phyloP scores from a whole-genome alignment of 306 rosid genomes.

The Prunus dulcis region DNA sequence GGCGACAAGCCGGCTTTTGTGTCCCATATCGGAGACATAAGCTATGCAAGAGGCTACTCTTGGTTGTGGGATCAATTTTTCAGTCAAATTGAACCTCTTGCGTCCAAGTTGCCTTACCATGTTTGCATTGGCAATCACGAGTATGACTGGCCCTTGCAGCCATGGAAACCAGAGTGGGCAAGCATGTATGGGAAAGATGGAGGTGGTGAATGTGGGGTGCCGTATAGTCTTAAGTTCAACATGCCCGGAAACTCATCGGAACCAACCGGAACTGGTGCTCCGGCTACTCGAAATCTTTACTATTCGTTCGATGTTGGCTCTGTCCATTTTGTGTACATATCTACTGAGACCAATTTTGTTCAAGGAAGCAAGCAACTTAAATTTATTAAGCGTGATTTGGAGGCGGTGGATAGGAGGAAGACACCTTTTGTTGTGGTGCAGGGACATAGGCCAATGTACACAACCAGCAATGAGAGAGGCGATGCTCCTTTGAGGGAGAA shows the following conservation, averaged over 20 bases:
- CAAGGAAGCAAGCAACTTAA: slow-evolving; percentile 63
- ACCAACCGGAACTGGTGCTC: slow-evolving; percentile 61
- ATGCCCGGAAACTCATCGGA: slow-evolving; percentile 96
- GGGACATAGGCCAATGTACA: slow-evolving; percentile 96
- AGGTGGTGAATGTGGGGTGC: slow-evolving; percentile 97
- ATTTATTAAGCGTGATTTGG: slow-evolving; percentile 76
- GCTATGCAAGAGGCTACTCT: slow-evolving; percentile 89
- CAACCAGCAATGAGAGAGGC: slow-evolving; percentile 67
- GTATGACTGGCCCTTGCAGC: slow-evolving; percentile 86
- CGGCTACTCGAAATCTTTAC: slow-evolving; percentile 68
- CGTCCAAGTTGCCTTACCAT: slow-evolving; percentile 73
- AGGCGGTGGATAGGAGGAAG: slow-evolving; percentile 60
- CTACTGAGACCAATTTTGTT: slow-evolving; percentile 89
- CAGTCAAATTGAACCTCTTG: slow-evolving; percentile 67
- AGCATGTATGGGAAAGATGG: slow-evolving; percentile 68
- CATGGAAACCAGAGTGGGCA: slow-evolving; percentile 85
- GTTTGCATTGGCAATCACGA: slow-evolving; percentile 94
- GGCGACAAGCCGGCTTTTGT: slow-evolving; percentile 81
- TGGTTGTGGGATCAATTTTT: slow-evolving; percentile 96
- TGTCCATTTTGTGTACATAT: slow-evolving; percentile 76
- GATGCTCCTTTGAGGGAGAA: slow-evolving; percentile 55
- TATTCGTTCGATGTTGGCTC: slow-evolving; percentile 81
- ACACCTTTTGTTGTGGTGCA: slow-evolving; percentile 78
- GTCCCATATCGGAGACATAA: slow-evolving; percentile 90
- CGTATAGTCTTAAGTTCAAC: slow-evolving; percentile 78